Conservation (phyloP, 2,329 filamentous ascomycete genomes). For the Colletotrichum orbiculare region DNA sequence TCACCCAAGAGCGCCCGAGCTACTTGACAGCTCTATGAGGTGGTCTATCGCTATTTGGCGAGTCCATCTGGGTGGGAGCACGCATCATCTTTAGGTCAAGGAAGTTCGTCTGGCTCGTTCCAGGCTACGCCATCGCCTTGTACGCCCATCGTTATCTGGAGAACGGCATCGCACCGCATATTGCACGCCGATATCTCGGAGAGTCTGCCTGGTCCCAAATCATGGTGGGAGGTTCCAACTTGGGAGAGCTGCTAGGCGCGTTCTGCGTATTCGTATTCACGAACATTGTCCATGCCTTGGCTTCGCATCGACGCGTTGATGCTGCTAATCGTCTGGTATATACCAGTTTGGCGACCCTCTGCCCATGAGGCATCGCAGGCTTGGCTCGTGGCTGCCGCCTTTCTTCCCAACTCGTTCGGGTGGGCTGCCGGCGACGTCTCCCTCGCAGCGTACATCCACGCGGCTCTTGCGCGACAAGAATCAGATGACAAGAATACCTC, state of each 20-base stretch:
- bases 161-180: constrained; percentile 57
- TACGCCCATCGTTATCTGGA: constrained; percentile 58
- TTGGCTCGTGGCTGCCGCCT: constrained; percentile 44
- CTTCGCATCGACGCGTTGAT: constrained; percentile 58
- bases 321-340: constrained; percentile 59
- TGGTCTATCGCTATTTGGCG: constrained; percentile 38
- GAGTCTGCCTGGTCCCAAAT: constrained; percentile 61
- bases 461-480: constrained; percentile 58
- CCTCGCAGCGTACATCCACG: constrained; percentile 62
- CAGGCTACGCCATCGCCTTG: constrained; percentile 57
- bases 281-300: constrained; percentile 60
- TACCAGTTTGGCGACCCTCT: constrained; percentile 57
- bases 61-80: constrained; percentile 57
- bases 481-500: constrained; percentile 56
- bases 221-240: constrained; percentile 61
- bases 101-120: constrained; percentile 61
- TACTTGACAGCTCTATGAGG: constrained; percentile 10
- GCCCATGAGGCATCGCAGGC: constrained; percentile 53
- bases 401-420: constrained; percentile 59
- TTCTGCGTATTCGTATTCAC: constrained; percentile 60
- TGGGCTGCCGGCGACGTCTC: constrained; percentile 64
- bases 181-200: constrained; percentile 58
- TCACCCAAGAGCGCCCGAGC: constrained; percentile 34
- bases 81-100: constrained; percentile 58
- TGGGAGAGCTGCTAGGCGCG: constrained; percentile 61